Evolutionary conservation across 441 rosid genomes (phyloP).

Genomic region (Erysimum pusillum): DNA sequence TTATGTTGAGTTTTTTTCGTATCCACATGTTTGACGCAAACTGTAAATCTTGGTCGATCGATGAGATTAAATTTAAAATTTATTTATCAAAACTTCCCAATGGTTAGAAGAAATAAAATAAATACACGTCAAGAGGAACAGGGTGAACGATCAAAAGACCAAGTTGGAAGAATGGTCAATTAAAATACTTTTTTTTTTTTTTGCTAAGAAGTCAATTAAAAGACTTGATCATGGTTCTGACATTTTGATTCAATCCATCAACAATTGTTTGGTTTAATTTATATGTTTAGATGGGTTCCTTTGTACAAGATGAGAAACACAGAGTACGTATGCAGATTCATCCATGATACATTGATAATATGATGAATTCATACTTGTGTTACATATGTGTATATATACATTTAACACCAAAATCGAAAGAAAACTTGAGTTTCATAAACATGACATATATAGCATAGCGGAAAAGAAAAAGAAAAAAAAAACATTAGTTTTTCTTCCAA

Average conservation of each 20-base stretch:
- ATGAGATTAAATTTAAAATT: neutral
- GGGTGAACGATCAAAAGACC: neutral
- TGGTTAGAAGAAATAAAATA: neutral
- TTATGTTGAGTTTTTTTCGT: neutral
- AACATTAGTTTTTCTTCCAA: neutral
- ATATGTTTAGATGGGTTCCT: neutral
- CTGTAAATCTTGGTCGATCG: neutral
- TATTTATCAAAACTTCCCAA: neutral
- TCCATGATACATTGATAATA: neutral
- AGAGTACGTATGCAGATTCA: neutral
- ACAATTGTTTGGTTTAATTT: neutral
- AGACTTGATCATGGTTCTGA: neutral
- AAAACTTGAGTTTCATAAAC: neutral
- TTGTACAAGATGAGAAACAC: neutral
- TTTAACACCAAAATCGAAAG: neutral
- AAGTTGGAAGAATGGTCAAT: neutral
- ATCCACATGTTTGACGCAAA: neutral
- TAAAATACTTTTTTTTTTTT: too few relatives aligned
- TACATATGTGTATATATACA: neutral
- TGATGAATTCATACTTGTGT: neutral
- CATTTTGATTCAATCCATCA: neutral
- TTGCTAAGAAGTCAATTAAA: neutral
- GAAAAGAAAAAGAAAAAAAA: too few relatives aligned
- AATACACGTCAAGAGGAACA: neutral
- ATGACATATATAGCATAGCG: too few relatives aligned